Base-by-base conservation (phyloP, 2,329 filamentous ascomycete species). In the Fusarium proliferatum region DNA sequence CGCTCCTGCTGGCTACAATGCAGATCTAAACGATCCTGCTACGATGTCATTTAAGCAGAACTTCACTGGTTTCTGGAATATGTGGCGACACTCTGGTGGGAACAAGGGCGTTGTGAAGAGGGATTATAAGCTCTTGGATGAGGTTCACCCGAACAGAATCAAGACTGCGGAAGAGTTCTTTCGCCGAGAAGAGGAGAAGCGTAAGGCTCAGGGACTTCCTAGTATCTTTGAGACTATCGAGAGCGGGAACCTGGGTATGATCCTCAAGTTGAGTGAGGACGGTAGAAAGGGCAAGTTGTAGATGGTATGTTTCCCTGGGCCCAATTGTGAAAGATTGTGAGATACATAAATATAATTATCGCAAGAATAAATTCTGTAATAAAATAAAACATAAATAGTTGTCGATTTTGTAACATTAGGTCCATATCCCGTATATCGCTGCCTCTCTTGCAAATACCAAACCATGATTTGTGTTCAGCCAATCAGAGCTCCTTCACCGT, bases 41-140 rank as follows among this genome's bases (percentile, higher is more conserved):
- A 26, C 66, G 1, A 70, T 73, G 60, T 63, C 61, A 2, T 21
- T 64, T 1, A 10, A 28, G 3, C 46, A 74, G 1, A 74, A 73
- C 36, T 74, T 74, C 2, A 68, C 53, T 0, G 71, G 71, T 0
- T 74, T 73, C 26, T 74, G 69, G 69, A 73, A 60, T 2, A 39
- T 57, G 49, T 73, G 70, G 69, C 36, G 53, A 0, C 3, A 57
- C 5, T 74, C 71, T 9, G 60, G 66, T 1, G 60, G 60, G 0
- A 71, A 74, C 23, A 64, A 52, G 9, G 66, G 69, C 0, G 34
- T 74, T 1, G 42, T 74, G 19, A 41, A 41, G 36, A 52, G 66
- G 11, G 60, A 74, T 3, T 73, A 67, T 3, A 30, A 67, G 10
- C 57, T 74, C 0, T 17, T 74, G 2, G 62, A 74, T 30, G 56